Evolutionary conservation across 176 grass and related monocot species (phyloP).

Genomic region (Ensete glaucum): DNA sequence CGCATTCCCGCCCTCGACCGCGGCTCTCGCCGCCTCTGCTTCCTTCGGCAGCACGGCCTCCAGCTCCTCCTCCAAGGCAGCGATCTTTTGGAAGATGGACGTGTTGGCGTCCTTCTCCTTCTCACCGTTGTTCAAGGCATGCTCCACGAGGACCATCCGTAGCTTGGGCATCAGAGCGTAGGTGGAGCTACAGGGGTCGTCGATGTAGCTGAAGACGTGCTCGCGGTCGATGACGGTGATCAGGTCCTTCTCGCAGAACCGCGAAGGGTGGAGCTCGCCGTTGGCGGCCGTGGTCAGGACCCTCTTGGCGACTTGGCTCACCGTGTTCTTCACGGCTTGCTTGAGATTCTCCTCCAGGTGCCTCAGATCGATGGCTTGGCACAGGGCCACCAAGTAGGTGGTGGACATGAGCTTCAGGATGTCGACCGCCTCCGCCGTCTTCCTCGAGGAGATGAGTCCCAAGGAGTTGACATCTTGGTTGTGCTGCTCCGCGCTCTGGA

Average conservation of each 20-base stretch:
- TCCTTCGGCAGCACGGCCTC: slow-evolving; percentile 1
- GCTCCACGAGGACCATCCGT: slow-evolving; percentile 9
- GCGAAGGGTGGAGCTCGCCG: slow-evolving; percentile 5
- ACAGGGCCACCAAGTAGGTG: slow-evolving; percentile 5
- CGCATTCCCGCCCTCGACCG: background rate
- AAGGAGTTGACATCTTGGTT: slow-evolving; percentile 97
- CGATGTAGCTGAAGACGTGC: slow-evolving; percentile 2
- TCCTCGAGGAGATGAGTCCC: slow-evolving; percentile 79
- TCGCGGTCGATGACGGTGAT: slow-evolving; percentile 8
- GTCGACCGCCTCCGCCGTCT: slow-evolving; percentile 80
- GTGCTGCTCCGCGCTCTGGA: slow-evolving; percentile 97
- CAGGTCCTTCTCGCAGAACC: slow-evolving; percentile 13
- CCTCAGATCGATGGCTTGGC: slow-evolving; percentile 3
- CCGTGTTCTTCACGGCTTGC: background rate
- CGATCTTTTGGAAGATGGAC: slow-evolving; percentile 14
- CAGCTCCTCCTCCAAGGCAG: slow-evolving; percentile 6
- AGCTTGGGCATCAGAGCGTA: slow-evolving; percentile 7
- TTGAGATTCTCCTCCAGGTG: slow-evolving; percentile 14
- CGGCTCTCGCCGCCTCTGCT: background rate
- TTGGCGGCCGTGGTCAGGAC: slow-evolving; percentile 6
- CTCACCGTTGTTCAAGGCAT: background rate
- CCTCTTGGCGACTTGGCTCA: background rate
- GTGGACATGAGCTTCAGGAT: slow-evolving; percentile 75
- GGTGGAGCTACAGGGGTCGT: slow-evolving; percentile 9
- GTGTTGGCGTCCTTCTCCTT: slow-evolving; percentile 1